These are phyloP conservation scores for Setomelanomma holmii DNA, from an alignment of 2,329 filamentous ascomycete species.

Conservation along the genomic window DNA sequence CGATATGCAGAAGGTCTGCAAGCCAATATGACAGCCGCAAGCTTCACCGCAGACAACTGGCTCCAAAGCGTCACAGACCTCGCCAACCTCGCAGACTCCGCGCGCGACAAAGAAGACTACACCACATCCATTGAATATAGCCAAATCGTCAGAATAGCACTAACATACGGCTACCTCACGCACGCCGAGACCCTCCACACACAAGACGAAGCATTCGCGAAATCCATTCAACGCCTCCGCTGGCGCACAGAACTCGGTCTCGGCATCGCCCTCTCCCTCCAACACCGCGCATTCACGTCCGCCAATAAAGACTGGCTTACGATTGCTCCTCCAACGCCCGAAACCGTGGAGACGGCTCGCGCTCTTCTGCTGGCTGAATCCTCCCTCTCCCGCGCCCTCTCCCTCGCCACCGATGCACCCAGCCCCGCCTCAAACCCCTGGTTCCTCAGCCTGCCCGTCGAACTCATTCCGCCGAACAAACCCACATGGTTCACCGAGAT, in stretches of 20 bases:
- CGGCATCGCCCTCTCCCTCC: slow-evolving; percentile 27
- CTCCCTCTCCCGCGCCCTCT: slow-evolving; percentile 31
- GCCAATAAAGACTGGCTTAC: slow-evolving; percentile 21
- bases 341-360: slow-evolving; percentile 16
- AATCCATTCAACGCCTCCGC: slow-evolving; percentile 34
- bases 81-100: slow-evolving; percentile 27
- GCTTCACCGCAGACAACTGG: slow-evolving; percentile 25
- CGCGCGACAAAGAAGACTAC: slow-evolving; percentile 21
- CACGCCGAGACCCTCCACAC: slow-evolving; percentile 35
- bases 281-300: slow-evolving; percentile 10
- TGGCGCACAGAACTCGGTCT: slow-evolving; percentile 38
- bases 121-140: slow-evolving; percentile 28
- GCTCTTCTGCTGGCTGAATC: slow-evolving; percentile 35
- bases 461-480: slow-evolving; percentile 43
- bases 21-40: slow-evolving; percentile 20
- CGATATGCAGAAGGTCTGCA: slow-evolving; percentile 35
- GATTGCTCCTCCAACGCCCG: not conserved
- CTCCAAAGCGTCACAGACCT: slow-evolving; percentile 24
- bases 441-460: slow-evolving; percentile 36
- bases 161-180: slow-evolving; percentile 43
- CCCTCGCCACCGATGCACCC: slow-evolving; percentile 36
- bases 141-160: slow-evolving; percentile 33
- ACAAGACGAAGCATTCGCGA: slow-evolving; percentile 26
- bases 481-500: slow-evolving; percentile 34
- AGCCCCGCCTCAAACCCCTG: slow-evolving; percentile 37